A percentile compares a stretch with the other conserved stretches of the same genome.
These are phyloP conservation scores for Exidia glandulosa DNA, from an alignment of 768 basidiomycete species.

Conservation along the genomic window DNA sequence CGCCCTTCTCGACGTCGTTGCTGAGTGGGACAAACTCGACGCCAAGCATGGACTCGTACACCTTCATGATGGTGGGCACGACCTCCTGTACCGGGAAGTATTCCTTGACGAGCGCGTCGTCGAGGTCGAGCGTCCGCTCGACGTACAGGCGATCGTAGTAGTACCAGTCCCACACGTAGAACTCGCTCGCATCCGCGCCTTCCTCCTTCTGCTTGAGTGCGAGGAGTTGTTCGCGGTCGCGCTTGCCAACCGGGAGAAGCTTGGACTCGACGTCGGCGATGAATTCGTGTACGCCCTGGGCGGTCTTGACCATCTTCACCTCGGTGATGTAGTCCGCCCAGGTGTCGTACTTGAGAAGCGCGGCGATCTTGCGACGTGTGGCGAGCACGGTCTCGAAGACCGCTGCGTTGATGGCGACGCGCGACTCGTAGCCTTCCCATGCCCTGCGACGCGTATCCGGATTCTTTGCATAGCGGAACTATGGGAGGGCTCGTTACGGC, in stretches of 20 bases:
- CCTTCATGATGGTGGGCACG: slow-evolving; percentile 68
- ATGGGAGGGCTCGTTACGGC: background rate
- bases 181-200: slow-evolving; percentile 48
- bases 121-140: slow-evolving; percentile 55
- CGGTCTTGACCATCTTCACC: slow-evolving; percentile 74
- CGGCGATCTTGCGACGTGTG: slow-evolving; percentile 59
- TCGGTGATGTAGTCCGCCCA: slow-evolving; percentile 84
- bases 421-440: slow-evolving; percentile 54
- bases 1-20: slow-evolving; percentile 33
- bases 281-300: slow-evolving; percentile 53
- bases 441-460: slow-evolving; percentile 59
- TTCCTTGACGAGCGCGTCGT: slow-evolving; percentile 73
- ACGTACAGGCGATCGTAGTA: slow-evolving; percentile 48
- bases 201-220: slow-evolving; percentile 69
- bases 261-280: slow-evolving; percentile 64
- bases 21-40: slow-evolving; percentile 41
- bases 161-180: slow-evolving; percentile 81
- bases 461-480: slow-evolving; percentile 74
- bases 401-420: slow-evolving; percentile 58
- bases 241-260: slow-evolving; percentile 59
- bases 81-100: slow-evolving; percentile 82
- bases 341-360: slow-evolving; percentile 58
- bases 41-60: slow-evolving; percentile 74
- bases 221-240: slow-evolving; percentile 60
- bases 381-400: slow-evolving; percentile 56